Base-by-base conservation (phyloP, 495 filamentous ascomycete species). In the Penicillium diatomitis region DNA sequence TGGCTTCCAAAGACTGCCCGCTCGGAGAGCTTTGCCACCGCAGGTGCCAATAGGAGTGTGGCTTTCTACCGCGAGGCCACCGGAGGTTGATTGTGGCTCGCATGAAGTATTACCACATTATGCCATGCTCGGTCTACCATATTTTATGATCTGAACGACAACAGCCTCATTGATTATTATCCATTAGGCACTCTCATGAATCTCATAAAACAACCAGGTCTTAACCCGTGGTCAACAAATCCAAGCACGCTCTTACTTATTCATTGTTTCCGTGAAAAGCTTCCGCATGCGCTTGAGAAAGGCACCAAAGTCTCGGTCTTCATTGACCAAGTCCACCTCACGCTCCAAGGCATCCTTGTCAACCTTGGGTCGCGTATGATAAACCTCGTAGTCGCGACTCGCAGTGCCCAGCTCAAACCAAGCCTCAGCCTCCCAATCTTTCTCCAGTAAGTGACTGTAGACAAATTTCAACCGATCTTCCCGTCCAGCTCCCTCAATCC, bases 251-350 rank as follows among this genome's bases (percentile, higher is more conserved):
- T 20, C 20, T 2, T 20, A 20, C 20, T 20, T 20, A 20, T 79
- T 82, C 67, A 81, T 60, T 1, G 65, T 68, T 46, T 77, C 76
- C 4, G 79, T 70, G 67, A 98, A 95, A 38, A 96, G 54, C 55
- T 85, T 86, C 62, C 92, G 81, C 90, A 98, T 98, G 12, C 85
- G 86, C 72, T 95, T 95, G 50, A 97, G 67, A 53, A 96, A 81
- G 28, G 75, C 72, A 3, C 81, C 81, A 60, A 98, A 74, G 57
- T 95, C 87, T 57, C 90, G 77, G 43, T 78, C 84, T 67, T 95
- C 88, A 56, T 96, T 96, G 37, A 75, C 56, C 48, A 70, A 59
- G 46, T 95, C 88, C 9, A 92, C 66, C 40, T 86, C 81, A 51
- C 72, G 68, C 41, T 90, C 84, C 38, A 95, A 72, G 50, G 81